These are phyloP conservation scores for Kodamaea derodonti DNA, from an alignment of 1,139 yeast genomes.

Conservation along the genomic window DNA sequence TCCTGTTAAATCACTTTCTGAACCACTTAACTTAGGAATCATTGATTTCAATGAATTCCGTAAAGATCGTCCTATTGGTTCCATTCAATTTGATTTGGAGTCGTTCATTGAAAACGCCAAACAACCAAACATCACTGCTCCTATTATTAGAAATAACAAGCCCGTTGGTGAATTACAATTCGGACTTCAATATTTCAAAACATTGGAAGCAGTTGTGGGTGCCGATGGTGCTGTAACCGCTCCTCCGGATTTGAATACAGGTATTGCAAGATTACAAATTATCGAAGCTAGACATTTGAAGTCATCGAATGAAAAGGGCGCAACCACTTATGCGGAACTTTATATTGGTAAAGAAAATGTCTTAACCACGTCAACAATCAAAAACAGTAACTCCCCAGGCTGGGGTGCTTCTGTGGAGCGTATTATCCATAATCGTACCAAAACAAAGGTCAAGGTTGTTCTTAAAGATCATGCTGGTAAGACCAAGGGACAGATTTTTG, in stretches of 20 bases:
- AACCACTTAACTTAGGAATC: conserved; percentile 68
- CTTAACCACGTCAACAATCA: conserved; percentile 53
- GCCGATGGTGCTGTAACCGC: conserved; percentile 86
- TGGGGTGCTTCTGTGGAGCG: conserved; percentile 68
- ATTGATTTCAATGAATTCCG: conserved; percentile 74
- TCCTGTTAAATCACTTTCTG: conserved; percentile 71
- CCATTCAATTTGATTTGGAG: conserved; percentile 72
- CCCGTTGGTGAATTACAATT: conserved; percentile 71
- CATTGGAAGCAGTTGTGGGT: conserved; percentile 67
- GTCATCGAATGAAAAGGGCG: conserved; percentile 39
- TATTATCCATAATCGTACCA: conserved; percentile 70
- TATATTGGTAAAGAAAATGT: conserved; percentile 59
- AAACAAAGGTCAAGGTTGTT: conserved; percentile 60
- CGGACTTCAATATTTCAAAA: conserved; percentile 74
- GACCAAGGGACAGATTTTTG: conserved; percentile 57
- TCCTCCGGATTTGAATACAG: conserved; percentile 91
- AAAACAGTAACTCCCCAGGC: conserved; percentile 63
- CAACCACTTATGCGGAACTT: conserved; percentile 70
- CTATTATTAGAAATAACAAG: conserved; percentile 74
- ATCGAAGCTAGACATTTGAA: conserved; percentile 50
- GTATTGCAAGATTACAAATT: conserved; percentile 65
- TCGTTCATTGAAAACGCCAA: conserved; percentile 53
- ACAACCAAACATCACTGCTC: conserved; percentile 49
- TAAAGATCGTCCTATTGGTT: conserved; percentile 79
- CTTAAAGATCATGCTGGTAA: conserved; percentile 60